phyloP scores from a whole-genome alignment of 169 alveolate species.

The Plasmodium adleri region DNA sequence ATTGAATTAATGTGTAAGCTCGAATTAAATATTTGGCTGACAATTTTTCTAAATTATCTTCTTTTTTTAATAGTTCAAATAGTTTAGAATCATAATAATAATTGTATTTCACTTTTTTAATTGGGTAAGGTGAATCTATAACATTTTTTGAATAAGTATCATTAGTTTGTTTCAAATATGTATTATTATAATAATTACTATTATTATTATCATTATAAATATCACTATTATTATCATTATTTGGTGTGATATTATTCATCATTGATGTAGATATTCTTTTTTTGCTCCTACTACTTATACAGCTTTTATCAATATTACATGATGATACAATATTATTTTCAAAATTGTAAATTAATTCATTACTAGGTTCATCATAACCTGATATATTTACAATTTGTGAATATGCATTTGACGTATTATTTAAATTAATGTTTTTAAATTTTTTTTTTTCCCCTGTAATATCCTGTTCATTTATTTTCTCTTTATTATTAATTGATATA shows the following conservation, averaged over 20 bases:
- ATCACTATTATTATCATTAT: too few relatives aligned
- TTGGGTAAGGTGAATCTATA: slow-evolving; percentile 58
- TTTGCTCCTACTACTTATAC: slow-evolving; percentile 34
- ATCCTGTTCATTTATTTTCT: too few relatives aligned
- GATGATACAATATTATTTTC: background rate
- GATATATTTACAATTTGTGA: slow-evolving; percentile 13
- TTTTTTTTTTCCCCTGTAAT: background rate
- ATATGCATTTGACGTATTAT: background rate
- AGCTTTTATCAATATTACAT: slow-evolving; percentile 28
- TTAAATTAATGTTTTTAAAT: slow-evolving; percentile 1
- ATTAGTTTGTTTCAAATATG: background rate
- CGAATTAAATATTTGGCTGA: slow-evolving; percentile 71
- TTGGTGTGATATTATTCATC: background rate
- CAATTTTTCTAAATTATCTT: slow-evolving; percentile 63
- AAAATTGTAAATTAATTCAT: slow-evolving; percentile 3
- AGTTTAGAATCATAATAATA: slow-evolving; percentile 51
- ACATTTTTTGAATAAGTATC: slow-evolving; percentile 9
- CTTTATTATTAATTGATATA: background rate
- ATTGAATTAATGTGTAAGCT: slow-evolving; percentile 75
- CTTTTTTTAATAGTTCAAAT: slow-evolving; percentile 48
- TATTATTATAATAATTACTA: too few relatives aligned
- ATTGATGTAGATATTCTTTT: slow-evolving; percentile 51
- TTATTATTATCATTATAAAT: too few relatives aligned
- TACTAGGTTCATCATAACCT: slow-evolving; percentile 37
- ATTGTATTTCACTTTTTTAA: slow-evolving; percentile 51